These are phyloP conservation scores for barley (Hordeum vulgare) DNA, from an alignment of 176 grass and related monocot genomes.

Conservation along the genomic window DNA sequence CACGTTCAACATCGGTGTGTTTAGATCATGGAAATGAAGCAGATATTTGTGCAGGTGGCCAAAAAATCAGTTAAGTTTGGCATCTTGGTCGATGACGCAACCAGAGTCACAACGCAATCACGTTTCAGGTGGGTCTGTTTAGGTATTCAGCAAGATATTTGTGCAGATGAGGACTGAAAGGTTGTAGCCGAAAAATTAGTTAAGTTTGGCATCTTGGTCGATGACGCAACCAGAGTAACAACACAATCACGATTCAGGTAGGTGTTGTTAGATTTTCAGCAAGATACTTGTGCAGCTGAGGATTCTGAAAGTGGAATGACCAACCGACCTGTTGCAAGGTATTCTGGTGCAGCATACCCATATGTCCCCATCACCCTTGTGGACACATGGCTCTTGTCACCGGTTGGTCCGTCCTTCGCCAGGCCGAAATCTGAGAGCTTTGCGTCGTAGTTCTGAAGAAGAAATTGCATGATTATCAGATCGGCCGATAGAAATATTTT, in stretches of 20 bases:
- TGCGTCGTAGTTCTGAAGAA: slow-evolving; percentile 69
- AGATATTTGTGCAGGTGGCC: neutral
- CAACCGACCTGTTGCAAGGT: slow-evolving; percentile 60
- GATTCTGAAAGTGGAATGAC: neutral
- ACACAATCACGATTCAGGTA: neutral
- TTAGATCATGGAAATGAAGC: too few relatives aligned
- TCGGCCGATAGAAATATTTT: neutral
- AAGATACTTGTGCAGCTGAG: neutral
- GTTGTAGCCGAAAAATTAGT: neutral
- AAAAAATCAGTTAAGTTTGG: neutral
- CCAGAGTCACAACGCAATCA: neutral
- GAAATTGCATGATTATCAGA: neutral
- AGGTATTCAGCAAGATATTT: neutral
- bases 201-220: neutral
- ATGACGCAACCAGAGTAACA: neutral
- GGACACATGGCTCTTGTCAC: slow-evolving; percentile 73
- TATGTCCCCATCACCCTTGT: slow-evolving; percentile 85
- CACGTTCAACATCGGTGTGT: neutral
- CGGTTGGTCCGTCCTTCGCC: slow-evolving; percentile 68
- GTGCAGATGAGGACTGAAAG: neutral
- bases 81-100: neutral
- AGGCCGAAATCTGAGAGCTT: slow-evolving; percentile 92
- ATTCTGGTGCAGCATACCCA: slow-evolving; percentile 87
- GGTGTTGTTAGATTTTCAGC: neutral
- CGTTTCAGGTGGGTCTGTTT: neutral